These are phyloP conservation scores for Paradendryphiella salina DNA, from an alignment of 2,329 filamentous ascomycete species.

Conservation along the genomic window DNA sequence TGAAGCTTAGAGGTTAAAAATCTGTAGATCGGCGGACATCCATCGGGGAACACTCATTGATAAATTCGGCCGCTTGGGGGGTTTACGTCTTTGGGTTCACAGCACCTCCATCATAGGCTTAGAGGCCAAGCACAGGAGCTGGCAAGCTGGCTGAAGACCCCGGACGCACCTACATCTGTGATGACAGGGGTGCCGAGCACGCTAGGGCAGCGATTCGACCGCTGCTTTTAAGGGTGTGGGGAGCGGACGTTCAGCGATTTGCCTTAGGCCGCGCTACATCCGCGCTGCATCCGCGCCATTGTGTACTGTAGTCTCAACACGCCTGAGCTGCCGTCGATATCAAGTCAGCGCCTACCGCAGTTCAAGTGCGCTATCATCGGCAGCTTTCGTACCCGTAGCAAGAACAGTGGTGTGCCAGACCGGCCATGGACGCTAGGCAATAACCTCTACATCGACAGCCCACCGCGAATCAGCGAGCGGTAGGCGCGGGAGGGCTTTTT, in stretches of 20 bases:
- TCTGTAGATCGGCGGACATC: slow-evolving; percentile 41
- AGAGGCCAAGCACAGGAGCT: slow-evolving; percentile 39
- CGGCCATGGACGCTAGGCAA: slow-evolving; percentile 21
- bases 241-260: slow-evolving; percentile 18
- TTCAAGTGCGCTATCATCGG: slow-evolving; percentile 20
- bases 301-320: slow-evolving; percentile 9
- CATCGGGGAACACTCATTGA: slow-evolving; percentile 38
- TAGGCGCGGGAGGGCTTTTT: slow-evolving; percentile 33
- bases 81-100: slow-evolving; percentile 41
- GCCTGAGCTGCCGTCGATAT: slow-evolving; percentile 6
- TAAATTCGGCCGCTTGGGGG: slow-evolving; percentile 40
- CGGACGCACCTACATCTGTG: slow-evolving; percentile 34
- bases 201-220: slow-evolving; percentile 27
- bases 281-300: slow-evolving; percentile 22
- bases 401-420: slow-evolving; percentile 20
- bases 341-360: slow-evolving; percentile 22
- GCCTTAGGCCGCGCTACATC: slow-evolving; percentile 22
- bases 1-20: slow-evolving; percentile 33
- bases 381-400: slow-evolving; percentile 20
- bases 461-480: slow-evolving; percentile 33
- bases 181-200: slow-evolving; percentile 18
- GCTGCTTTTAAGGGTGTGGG: slow-evolving; percentile 41
- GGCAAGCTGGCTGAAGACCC: slow-evolving; percentile 38
- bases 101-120: slow-evolving; percentile 47
- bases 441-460: slow-evolving; percentile 23